Evolutionary conservation across 2,329 filamentous ascomycete genomes (phyloP), one percentile per base, ranked within the genome.

Genomic region (Claviceps sp.): DNA sequence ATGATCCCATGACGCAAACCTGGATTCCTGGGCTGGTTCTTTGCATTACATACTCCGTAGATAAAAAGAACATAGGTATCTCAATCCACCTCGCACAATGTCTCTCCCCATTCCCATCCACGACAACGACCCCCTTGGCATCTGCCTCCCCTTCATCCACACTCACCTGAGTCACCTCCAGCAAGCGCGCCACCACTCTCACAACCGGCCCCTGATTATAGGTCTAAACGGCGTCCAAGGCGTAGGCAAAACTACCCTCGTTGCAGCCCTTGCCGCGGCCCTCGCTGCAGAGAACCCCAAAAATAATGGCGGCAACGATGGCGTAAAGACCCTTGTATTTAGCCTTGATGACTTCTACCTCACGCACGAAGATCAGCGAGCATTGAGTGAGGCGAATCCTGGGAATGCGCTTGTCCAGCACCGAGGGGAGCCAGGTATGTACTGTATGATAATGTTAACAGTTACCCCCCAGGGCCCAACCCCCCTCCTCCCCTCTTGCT

Each of bases 261-360:
- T 90, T 39, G 75, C 75, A 39, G 74, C 78, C 4, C 77, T 95
- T 44, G 76, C 80, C 57, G 64, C 73, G 20, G 79, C 77, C 14
- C 77, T 91, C 39, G 72, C 77, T 46, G 65, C 72, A 14, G 60
- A 68, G 34, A 8, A 8, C 0, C 2, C 22, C 29, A 22, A 45
- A 4, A 26, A 9, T 17, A 8, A 44, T 3, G 5, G 4, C 20
- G 4, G 6, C 40, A 16, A 5, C 6, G 4, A 20, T 14, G 73
- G 83, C 61, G 75, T 75, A 20, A 74, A 86, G 23, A 85, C 84
- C 2, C 72, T 86, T 47, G 83, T 88, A 50, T 78, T 88, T 65
- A 90, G 86, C 65, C 84, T 95, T 57, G 90, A 96, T 66, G 89
- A 95, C 69, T 82, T 96, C 59, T 95, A 96, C 69, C 80, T 94